phyloP scores from a whole-genome alignment of 768 basidiomycete species.

The Suillus subaureus region DNA sequence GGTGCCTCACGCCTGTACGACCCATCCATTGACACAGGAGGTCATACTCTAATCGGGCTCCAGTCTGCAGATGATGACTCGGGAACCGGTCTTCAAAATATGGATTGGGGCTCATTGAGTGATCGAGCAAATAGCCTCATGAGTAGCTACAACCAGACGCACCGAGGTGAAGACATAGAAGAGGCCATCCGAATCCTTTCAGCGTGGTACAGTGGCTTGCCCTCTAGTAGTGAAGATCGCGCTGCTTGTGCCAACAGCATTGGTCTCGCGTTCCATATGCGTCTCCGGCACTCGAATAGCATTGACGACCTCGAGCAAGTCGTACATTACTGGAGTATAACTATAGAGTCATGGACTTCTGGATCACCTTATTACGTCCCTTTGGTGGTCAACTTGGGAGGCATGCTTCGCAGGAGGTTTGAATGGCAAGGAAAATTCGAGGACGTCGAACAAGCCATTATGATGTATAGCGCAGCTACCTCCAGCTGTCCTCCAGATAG shows the following conservation, averaged over 20 bases:
- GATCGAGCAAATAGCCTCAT: conserved; percentile 16
- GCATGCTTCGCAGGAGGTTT: conserved; percentile 23
- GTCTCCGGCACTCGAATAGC: conserved; percentile 25
- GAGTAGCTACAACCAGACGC: conserved; percentile 21
- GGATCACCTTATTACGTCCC: conserved; percentile 18
- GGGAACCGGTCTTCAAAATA: neutral
- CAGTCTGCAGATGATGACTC: neutral
- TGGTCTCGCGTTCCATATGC: conserved; percentile 21
- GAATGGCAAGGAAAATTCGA: conserved; percentile 19
- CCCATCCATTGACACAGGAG: neutral
- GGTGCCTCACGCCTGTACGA: neutral
- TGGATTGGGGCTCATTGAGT: neutral
- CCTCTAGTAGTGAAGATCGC: conserved; percentile 20
- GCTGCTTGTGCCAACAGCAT: conserved; percentile 21
- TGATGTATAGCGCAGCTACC: conserved; percentile 14
- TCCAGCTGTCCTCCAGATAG: conserved; percentile 9
- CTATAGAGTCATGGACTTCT: conserved; percentile 16
- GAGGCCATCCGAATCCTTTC: conserved; percentile 23
- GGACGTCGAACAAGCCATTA: conserved; percentile 23
- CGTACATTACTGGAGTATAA: conserved; percentile 16
- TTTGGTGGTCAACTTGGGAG: conserved; percentile 20
- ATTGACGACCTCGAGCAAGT: conserved; percentile 25
- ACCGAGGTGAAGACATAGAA: conserved; percentile 28
- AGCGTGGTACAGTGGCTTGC: conserved; percentile 21
- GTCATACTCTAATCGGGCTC: neutral